Percentiles rank a stretch among this genome's conserved stretches.
These are phyloP conservation scores for Ensete ventricosum DNA, from an alignment of 176 grass and related monocot genomes.

Conservation along the genomic window DNA sequence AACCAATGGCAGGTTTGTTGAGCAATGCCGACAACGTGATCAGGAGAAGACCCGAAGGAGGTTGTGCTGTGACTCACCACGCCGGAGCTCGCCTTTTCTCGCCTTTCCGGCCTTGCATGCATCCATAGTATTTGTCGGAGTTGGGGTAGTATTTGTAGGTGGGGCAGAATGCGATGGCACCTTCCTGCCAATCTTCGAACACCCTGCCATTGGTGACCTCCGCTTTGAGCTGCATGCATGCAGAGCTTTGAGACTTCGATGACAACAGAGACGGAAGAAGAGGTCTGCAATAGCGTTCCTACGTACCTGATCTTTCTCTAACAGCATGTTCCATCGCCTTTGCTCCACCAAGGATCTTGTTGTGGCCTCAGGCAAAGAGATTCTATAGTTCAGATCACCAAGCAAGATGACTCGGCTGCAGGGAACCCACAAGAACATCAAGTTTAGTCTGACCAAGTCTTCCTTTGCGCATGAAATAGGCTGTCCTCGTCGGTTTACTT, in stretches of 20 bases:
- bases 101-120: constrained; percentile 20
- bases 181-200: constrained; percentile 61
- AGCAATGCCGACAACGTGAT: no score
- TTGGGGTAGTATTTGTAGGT: constrained; percentile 74
- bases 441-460: background rate
- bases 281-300: background rate
- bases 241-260: background rate
- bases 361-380: constrained; percentile 60
- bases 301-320: constrained; percentile 61
- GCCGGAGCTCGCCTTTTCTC: constrained; percentile 68
- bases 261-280: background rate
- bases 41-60: no score
- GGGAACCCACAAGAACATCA: background rate
- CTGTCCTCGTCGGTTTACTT: background rate
- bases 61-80: constrained; percentile 22
- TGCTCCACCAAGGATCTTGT: constrained; percentile 50
- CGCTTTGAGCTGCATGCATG: constrained; percentile 19
- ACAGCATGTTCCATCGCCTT: constrained; percentile 50
- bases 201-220: constrained; percentile 35
- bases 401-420: constrained; percentile 65
- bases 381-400: constrained; percentile 75
- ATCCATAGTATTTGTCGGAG: constrained; percentile 63
- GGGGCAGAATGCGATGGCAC: constrained; percentile 45
- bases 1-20: no score
- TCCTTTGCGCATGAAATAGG: background rate